phyloP scores from a whole-genome alignment of 352 stramenopile genomes.

The Blastocystis sp. region DNA sequence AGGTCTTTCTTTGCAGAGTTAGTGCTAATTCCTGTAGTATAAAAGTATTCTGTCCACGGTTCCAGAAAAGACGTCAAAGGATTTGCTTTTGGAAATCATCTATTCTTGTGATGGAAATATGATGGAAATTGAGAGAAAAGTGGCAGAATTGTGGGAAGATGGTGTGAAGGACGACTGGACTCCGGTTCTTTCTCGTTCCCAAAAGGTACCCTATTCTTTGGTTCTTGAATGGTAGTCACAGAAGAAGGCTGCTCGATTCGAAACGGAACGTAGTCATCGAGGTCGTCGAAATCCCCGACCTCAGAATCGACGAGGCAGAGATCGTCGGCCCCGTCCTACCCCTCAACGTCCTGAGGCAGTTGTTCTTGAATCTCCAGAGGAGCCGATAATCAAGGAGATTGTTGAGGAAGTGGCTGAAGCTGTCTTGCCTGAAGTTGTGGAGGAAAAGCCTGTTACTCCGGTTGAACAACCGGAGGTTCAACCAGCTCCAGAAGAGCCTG shows the following conservation, averaged over 20 bases:
- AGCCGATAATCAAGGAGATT: not conserved
- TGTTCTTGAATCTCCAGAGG: not conserved
- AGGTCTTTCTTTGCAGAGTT: not conserved
- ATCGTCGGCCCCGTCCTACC: not conserved
- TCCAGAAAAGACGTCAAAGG: not conserved
- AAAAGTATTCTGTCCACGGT: not conserved
- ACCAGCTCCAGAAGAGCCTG: not conserved
- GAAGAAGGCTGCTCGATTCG: not conserved
- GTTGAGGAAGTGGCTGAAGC: not conserved
- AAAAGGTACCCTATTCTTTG: not conserved
- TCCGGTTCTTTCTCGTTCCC: not conserved
- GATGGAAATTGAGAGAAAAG: conserved; percentile 3
- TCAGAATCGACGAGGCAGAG: not conserved
- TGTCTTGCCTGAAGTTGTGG: not conserved
- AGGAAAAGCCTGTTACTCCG: not conserved
- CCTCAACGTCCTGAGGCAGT: not conserved
- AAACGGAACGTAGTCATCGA: conserved; percentile 11
- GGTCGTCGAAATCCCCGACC: not conserved
- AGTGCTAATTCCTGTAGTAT: conserved; percentile 8
- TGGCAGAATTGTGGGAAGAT: conserved; percentile 9
- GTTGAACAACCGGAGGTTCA: not conserved
- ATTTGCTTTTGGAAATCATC: conserved; percentile 23
- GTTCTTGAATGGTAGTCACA: not conserved
- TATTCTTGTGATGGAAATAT: conserved; percentile 50
- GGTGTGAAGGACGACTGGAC: conserved; percentile 20